phyloP scores from a whole-genome alignment of 257 asterid species.

The Echium plantagineum region DNA sequence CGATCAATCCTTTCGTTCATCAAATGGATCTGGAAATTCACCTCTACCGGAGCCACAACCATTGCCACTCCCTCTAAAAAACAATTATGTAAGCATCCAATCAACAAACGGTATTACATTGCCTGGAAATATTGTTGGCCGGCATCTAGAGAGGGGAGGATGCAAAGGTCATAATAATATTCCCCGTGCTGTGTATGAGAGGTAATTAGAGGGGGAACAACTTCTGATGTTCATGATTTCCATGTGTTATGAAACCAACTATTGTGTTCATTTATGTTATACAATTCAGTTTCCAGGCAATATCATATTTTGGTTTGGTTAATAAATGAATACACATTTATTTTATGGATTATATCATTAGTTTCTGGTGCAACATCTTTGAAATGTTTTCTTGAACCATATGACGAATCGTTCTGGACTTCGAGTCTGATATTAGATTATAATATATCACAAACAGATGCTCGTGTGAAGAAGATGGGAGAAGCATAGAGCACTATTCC shows the following conservation, averaged over 20 bases:
- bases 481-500: background rate
- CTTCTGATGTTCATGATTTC: too few relatives aligned
- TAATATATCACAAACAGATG: background rate
- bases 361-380: too few relatives aligned
- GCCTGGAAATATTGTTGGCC: background rate
- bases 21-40: too few relatives aligned
- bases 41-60: background rate
- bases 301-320: too few relatives aligned
- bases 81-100: background rate
- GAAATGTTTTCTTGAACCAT: background rate
- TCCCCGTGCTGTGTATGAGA: background rate
- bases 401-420: too few relatives aligned
- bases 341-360: too few relatives aligned
- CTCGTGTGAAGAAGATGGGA: background rate
- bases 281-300: background rate
- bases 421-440: background rate
- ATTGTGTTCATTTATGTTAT: too few relatives aligned
- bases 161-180: background rate
- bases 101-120: background rate
- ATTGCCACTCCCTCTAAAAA: background rate
- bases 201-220: background rate
- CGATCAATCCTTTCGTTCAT: background rate
- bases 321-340: too few relatives aligned
- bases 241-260: too few relatives aligned
- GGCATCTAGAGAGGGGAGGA: background rate